Evolutionary conservation across 1,284 basidiomycete species (phyloP).

Genomic region (Sporisorium sorghi): DNA sequence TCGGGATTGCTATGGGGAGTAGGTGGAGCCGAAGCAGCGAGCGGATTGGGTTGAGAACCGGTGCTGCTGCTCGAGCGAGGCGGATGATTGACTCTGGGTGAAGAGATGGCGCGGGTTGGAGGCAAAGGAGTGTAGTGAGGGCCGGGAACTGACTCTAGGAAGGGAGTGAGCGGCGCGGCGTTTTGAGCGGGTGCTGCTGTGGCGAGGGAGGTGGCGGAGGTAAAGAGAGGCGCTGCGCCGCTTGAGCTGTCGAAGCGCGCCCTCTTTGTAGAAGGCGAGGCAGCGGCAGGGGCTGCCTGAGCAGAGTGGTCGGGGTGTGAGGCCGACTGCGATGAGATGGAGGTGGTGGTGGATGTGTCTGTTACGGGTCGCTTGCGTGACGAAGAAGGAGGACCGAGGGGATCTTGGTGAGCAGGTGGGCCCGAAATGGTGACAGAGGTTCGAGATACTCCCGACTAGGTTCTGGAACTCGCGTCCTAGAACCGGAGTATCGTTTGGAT

Average conservation of each 20-base stretch:
- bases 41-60: conserved; percentile 1
- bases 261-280: conserved; percentile 39
- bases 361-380: conserved; percentile 44
- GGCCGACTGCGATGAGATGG: conserved; percentile 12
- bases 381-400: conserved; percentile 26
- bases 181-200: too few relatives aligned
- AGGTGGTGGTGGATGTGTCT: conserved; percentile 17
- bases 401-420: conserved; percentile 19
- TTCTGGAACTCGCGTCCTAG: conserved; percentile 34
- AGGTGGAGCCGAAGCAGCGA: background rate
- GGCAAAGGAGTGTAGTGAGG: conserved; percentile 44
- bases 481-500: conserved; percentile 38
- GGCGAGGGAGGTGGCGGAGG: conserved; percentile 9
- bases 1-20: conserved; percentile 20
- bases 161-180: conserved; percentile 21
- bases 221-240: conserved; percentile 17
- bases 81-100: conserved; percentile 12
- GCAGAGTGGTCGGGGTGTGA: conserved; percentile 4
- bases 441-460: conserved; percentile 24
- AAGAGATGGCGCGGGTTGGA: conserved; percentile 36
- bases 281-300: conserved; percentile 36
- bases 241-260: conserved; percentile 43
- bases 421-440: conserved; percentile 42
- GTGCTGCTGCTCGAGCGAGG: conserved; percentile 27
- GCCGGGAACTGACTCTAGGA: conserved; percentile 19